Evolutionary conservation across 1,139 yeast species (phyloP).

Genomic region (Wickerhamomyces sp.): DNA sequence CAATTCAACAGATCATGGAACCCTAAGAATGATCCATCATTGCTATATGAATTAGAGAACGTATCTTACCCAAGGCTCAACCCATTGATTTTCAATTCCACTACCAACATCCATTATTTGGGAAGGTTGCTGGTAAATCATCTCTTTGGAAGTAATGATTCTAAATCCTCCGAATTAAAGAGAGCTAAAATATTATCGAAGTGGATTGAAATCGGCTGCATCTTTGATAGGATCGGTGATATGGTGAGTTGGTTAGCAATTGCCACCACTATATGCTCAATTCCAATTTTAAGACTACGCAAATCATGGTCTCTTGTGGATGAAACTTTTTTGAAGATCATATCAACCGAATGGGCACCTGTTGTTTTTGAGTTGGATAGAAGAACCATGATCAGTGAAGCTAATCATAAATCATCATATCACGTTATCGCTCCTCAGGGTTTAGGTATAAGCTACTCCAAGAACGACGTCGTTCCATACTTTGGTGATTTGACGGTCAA

Average conservation of each 20-base stretch:
- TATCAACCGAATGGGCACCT: conserved; percentile 89
- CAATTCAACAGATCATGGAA: conserved; percentile 65
- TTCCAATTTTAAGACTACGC: conserved; percentile 71
- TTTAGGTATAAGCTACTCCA: conserved; percentile 71
- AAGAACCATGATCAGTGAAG: conserved; percentile 55
- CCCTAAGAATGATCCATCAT: conserved; percentile 59
- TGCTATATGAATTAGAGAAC: conserved; percentile 41
- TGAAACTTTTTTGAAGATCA: conserved; percentile 51
- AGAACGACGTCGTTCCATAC: conserved; percentile 79
- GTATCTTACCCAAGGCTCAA: conserved; percentile 40
- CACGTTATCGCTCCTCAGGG: conserved; percentile 90
- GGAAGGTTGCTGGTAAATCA: conserved; percentile 72
- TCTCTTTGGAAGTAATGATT: conserved; percentile 39
- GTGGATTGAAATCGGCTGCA: conserved; percentile 85
- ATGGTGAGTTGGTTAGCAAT: conserved; percentile 96
- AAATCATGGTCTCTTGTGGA: conserved; percentile 77
- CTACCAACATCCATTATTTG: conserved; percentile 66
- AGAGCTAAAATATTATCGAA: conserved; percentile 69
- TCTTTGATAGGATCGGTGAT: conserved; percentile 77
- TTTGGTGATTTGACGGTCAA: conserved; percentile 76
- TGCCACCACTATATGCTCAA: conserved; percentile 77
- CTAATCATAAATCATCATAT: conserved; percentile 41
- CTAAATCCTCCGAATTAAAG: conserved; percentile 28
- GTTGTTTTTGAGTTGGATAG: conserved; percentile 87
- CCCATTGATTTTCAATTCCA: conserved; percentile 67